These are phyloP conservation scores for Sclerotiophoma versabilis DNA, from an alignment of 2,329 filamentous ascomycete genomes.

Conservation along the genomic window DNA sequence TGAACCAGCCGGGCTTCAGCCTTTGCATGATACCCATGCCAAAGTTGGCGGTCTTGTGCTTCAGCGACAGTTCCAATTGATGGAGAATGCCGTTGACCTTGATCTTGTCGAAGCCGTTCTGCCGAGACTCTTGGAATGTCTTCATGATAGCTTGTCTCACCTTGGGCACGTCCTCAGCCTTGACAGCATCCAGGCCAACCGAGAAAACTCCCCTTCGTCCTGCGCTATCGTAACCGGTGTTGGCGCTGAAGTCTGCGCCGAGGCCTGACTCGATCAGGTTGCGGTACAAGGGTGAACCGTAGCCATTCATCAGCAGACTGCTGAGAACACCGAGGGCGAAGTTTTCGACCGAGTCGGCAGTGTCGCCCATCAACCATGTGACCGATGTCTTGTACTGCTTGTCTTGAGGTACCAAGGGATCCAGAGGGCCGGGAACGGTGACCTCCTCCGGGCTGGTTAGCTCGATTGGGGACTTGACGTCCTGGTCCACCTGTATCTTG, in stretches of 20 bases:
- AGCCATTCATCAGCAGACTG: conserved; percentile 87
- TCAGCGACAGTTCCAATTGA: conserved; percentile 88
- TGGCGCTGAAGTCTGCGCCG: conserved; percentile 92
- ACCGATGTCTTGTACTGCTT: conserved; percentile 93
- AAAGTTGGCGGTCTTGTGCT: conserved; percentile 96
- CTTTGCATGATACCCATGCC: conserved; percentile 90
- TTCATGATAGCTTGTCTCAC: conserved; percentile 77
- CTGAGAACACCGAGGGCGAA: conserved; percentile 86
- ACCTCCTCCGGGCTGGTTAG: conserved; percentile 74
- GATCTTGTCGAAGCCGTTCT: conserved; percentile 82
- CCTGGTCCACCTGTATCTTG: conserved; percentile 70
- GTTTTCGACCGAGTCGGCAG: conserved; percentile 81
- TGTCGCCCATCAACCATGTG: conserved; percentile 89
- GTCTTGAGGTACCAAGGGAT: conserved; percentile 83
- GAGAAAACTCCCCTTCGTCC: conserved; percentile 84
- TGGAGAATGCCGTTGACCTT: conserved; percentile 96
- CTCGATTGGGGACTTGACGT: conserved; percentile 78
- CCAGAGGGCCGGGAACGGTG: conserved; percentile 79
- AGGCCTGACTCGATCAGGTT: conserved; percentile 88
- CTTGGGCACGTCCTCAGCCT: conserved; percentile 76
- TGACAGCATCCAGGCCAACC: conserved; percentile 88
- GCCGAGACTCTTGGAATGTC: conserved; percentile 72
- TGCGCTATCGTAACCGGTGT: conserved; percentile 87
- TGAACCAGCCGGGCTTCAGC: conserved; percentile 92
- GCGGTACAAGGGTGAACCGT: conserved; percentile 90